These are phyloP conservation scores for Zelonia costaricensis DNA, from an alignment of 208 protist species.

Conservation along the genomic window DNA sequence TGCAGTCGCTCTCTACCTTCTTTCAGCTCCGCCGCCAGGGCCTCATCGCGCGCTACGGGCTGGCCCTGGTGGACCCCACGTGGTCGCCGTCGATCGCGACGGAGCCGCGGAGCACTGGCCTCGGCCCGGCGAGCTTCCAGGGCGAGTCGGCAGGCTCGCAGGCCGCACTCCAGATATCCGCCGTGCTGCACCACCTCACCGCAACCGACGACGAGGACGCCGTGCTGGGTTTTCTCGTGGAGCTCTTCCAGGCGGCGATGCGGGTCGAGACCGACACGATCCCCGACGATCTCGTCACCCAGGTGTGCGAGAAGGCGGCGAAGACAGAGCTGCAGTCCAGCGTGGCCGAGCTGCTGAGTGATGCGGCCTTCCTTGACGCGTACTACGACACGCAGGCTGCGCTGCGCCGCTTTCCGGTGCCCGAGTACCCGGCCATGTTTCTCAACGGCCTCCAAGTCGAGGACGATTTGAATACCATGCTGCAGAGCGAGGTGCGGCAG, in stretches of 20 bases:
- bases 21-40: conserved; percentile 1
- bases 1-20: conserved; percentile 11
- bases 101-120: background rate
- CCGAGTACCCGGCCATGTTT: conserved; percentile 25
- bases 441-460: conserved; percentile 52
- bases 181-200: conserved; percentile 21
- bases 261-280: background rate
- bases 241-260: conserved; percentile 7
- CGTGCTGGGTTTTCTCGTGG: conserved; percentile 15
- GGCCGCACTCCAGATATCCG: conserved; percentile 16
- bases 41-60: conserved; percentile 21
- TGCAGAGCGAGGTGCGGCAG: conserved; percentile 29
- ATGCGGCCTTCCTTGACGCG: conserved; percentile 21
- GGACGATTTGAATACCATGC: background rate
- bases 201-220: background rate
- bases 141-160: conserved; percentile 5
- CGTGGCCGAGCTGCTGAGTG: conserved; percentile 25
- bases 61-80: conserved; percentile 18
- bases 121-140: background rate
- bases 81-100: conserved; percentile 20
- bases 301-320: conserved; percentile 8
- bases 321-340: background rate
- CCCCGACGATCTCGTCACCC: conserved; percentile 2
- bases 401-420: conserved; percentile 23
- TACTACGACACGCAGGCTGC: conserved; percentile 45